Evolutionary conservation across 306 rosid genomes (phyloP).

Genomic region (Arachis stenosperma): DNA sequence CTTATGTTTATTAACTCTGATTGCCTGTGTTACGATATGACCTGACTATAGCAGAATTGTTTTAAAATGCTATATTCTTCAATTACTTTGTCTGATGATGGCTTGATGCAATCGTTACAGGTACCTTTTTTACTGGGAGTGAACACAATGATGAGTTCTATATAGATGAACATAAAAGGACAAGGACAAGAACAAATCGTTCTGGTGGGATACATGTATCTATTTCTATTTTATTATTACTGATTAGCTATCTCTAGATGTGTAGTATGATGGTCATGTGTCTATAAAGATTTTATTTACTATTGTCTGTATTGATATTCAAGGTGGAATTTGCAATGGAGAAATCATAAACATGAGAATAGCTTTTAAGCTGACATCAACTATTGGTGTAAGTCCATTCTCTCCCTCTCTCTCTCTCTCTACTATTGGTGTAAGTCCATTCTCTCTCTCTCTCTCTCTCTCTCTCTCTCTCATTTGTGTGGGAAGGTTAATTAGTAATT

Average conservation of each 20-base stretch:
- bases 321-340: constrained; percentile 99
- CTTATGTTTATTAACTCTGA: constrained; percentile 20
- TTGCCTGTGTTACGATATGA: constrained; percentile 25
- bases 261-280: constrained; percentile 15
- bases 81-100: constrained; percentile 27
- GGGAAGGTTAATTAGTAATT: too few species aligned
- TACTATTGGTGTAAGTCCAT: too few species aligned
- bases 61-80: constrained; percentile 19
- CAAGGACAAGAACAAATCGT: too few species aligned
- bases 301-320: constrained; percentile 37
- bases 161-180: too few species aligned
- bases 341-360: constrained; percentile 89
- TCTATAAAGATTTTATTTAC: constrained; percentile 31
- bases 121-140: constrained; percentile 90
- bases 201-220: constrained; percentile 97
- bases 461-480: too few species aligned
- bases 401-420: too few species aligned
- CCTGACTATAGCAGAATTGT: constrained; percentile 34
- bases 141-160: constrained; percentile 95
- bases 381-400: constrained; percentile 81
- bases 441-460: too few species aligned
- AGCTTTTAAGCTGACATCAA: constrained; percentile 98
- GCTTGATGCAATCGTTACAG: constrained; percentile 49
- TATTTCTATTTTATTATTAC: constrained; percentile 26
- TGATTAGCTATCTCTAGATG: constrained; percentile 33